phyloP scores from a whole-genome alignment of 371 early-diverging fungal species.

The Coemansia sp. region DNA sequence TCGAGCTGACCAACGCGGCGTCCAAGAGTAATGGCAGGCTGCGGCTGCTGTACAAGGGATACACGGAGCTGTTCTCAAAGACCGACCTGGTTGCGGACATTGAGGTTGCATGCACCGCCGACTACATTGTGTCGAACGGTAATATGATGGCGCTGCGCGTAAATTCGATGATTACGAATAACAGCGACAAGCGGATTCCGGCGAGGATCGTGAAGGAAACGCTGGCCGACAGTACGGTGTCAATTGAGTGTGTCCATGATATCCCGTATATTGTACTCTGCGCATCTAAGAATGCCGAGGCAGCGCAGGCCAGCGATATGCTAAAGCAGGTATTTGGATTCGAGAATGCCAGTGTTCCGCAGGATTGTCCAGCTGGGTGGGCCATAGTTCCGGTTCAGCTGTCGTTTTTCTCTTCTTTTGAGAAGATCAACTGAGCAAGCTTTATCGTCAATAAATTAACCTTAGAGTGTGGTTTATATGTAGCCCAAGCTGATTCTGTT shows the following conservation, averaged over 20 bases:
- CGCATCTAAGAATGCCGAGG: not conserved
- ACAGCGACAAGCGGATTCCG: not conserved
- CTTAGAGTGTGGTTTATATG: not conserved
- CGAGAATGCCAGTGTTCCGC: constrained; percentile 15
- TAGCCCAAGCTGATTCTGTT: no score
- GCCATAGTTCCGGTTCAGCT: constrained; percentile 27
- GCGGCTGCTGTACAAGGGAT: constrained; percentile 10
- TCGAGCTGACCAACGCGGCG: not conserved
- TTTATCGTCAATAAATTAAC: no score
- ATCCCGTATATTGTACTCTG: not conserved
- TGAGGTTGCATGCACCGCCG: constrained; percentile 19
- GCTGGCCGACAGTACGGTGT: not conserved
- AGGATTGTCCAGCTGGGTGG: constrained; percentile 26
- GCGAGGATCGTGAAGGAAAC: not conserved
- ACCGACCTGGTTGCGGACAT: not conserved
- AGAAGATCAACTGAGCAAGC: not conserved
- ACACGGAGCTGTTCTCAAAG: constrained; percentile 8
- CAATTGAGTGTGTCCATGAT: not conserved
- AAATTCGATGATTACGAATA: constrained; percentile 6
- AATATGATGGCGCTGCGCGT: constrained; percentile 36
- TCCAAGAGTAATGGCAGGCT: constrained; percentile 17
- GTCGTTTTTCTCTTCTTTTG: constrained; percentile 6
- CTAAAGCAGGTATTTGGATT: constrained; percentile 16
- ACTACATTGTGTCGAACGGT: constrained; percentile 44
- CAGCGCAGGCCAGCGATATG: not conserved